Base-by-base conservation (phyloP, 441 rosid species). In the Gossypium schwendimanii region DNA sequence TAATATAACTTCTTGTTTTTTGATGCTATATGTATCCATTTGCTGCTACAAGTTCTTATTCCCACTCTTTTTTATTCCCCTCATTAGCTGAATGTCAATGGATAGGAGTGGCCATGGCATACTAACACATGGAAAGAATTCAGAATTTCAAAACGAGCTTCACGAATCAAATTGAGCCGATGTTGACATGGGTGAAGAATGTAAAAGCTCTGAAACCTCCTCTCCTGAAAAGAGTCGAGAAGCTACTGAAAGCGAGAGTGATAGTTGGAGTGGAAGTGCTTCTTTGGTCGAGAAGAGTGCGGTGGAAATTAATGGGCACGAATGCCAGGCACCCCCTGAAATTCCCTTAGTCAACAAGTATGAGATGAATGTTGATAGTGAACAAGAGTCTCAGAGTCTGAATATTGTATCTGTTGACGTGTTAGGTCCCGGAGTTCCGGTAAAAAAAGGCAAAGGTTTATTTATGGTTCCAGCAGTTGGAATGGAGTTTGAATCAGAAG, bases 401-500 rank as follows among this genome's bases (percentile, higher is more conserved):
- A 50, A 59, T 50, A 24, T 28, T 72, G 7, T 65, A 45, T 55
- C 71, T 54, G 12, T 41, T 12, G 70, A 63, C 41, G 60, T n/a
- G 15, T 52, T 69, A 33, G 64, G 8, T 7, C 57, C 57, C 5
- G 39, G 17, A 69, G 21, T 71, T 44, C 31, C 41, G 2, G 31
- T 71, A 17, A 74, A 74, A 60, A 72, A 76, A 69, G 80, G 50
- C 39, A 75, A 76, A 55, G 61, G 8, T 23, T 45, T 28, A 67
- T 76, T 67, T 59, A 39, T 71, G 67, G 64, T 67, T 47, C 81
- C 83, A 3, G 53, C 61, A 66, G 74, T 73, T 72, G 81, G 78
- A n/a, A 60, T 75, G 74, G 79, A 79, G 74, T 79, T 82, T 54
- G 79, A 82, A 61, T 69, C 81, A 17, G 81, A 82, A 67, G 78